Base-by-base conservation (phyloP, 345 rosid species). In the Eucalyptus decipiens region DNA sequence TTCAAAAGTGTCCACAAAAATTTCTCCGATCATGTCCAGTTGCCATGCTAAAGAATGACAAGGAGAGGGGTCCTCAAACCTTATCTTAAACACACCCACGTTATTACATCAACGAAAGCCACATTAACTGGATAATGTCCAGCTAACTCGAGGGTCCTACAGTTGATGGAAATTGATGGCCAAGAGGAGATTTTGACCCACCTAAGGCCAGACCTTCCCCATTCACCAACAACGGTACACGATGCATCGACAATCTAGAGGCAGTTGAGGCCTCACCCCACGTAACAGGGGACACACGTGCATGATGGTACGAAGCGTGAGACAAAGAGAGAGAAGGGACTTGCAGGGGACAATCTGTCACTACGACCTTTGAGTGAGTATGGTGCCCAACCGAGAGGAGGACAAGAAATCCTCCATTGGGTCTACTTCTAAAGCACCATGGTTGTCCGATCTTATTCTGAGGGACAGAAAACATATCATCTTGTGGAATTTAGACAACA, bases 11-110 rank as follows among this genome's bases (percentile, higher is more conserved):
- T 72, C 88, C 87, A 86, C 60, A 91, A 80, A 23, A 50, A 26
- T 90, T 89, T 40, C 89, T 90, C 92, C 9, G 89, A 91, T 92
- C 94, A 89, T 89, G 95, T 92, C 91, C 90, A 86, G 42, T 81
- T 92, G 96, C 92, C 92, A 90, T 91, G 91, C 88, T 89, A 92
- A 94, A 95, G 95, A 88, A 81, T 85, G 87, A 91, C 95, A 93
- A 56, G 9, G 88, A 47, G 81, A 89, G 89, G 90, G 86, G 62
- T 43, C 90, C 92, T 89, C 60, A 88, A 18, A 88, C 93, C 93
- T 95, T 92, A 93, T 95, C 96, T 87, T 30, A 45, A 91, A 89
- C 54, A 65, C 58, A 45, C 32, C 32, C 88, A n/a, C 80, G 48
- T 14, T 24, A 85, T 43, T 6, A 17, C 60, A 85, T 47, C 51